Evolutionary conservation across 2,329 filamentous ascomycete genomes (phyloP), one percentile per base, ranked within the genome.

Genomic region (Mycocentrospora acerina): DNA sequence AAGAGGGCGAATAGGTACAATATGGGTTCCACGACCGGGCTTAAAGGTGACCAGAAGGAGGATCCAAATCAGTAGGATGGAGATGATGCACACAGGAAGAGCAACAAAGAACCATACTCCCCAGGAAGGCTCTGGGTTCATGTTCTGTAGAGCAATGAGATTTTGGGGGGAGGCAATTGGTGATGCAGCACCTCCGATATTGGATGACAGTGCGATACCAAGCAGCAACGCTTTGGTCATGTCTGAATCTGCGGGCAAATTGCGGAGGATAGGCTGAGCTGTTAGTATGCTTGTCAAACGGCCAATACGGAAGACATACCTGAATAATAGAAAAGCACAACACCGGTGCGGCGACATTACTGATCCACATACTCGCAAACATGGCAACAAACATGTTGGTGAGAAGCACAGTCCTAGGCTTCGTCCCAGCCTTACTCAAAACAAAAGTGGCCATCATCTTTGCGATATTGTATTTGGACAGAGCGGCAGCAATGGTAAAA

Each of bases 331-430:
- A 95, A 68, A 94, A 97, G 74, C 93, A 98, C 25, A 98, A 78
- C 8, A 98, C 93, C 0, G 93, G 93, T 2, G 94, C 91, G 1
- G 93, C 93, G 18, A 98, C 94, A 55, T 98, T 98, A 71, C 90
- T 95, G 60, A 98, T 97, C 77, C 95, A 89, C 93, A 98, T 98
- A 57, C 90, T 96, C 7, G 94, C 86, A 66, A 98, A 94, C 60
- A 93, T 94, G 38, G 91, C 90, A 28, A 98, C 93, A 57, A 96
- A 90, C 93, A 98, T 98, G 71, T 91, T 96, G 37, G 91, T 93
- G n/a, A 98, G 71, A 4, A 98, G 77, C 3, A 98, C 93, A 2
- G 88, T 91, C 38, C 84, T 79, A 8, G 93, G 93, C 57, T 84
- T 86, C 3, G 93, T 96, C 6, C 93, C 93, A 7, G 93, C 93